Evolutionary conservation across 2,329 filamentous ascomycete species (phyloP), one percentile per base, ranked within the genome.

Genomic region (Anisogramma anomala): DNA sequence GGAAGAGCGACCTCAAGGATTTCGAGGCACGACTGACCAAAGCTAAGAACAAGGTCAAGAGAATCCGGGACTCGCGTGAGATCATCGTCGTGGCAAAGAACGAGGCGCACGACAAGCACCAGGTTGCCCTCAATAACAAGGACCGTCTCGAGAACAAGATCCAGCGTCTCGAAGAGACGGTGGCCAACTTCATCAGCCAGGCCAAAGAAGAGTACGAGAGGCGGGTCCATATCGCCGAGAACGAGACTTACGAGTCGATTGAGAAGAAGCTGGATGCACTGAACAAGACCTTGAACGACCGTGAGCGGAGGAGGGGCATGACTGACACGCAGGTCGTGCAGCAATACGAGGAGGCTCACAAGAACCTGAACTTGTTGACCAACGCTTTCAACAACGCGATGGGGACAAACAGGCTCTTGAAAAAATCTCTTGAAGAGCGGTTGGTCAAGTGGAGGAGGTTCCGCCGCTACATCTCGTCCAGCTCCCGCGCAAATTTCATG

Each of bases 401-500:
- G 14, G 53, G 58, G 23, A 58, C 68, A 4, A 58, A 67, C 22
- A 48, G 55, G 11, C 53, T 60, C 0, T 57, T 80, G 27, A 72
- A 73, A 51, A 53, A 67, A 23, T 77, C 86, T 1, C 73, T 94
- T 30, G 62, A 66, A 8, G 66, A 81, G 42, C 84, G 91, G 13
- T 72, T 84, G 42, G 65, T 70, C 20, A 79, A 86, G 51, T 98
- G 87, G 83, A 71, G 76, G 42, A 69, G 73, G 37, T 96, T 98
- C 61, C 82, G 89, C 53, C 74, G 79, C 19, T 76, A 79, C 51
- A 95, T 98, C 53, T 89, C 87, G 27, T 77, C 82, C n/a, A 77
- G 83, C 41, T 84, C 91, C 33, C 80, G 86, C 36, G 80, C 82
- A 39, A 85, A 84, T 47, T 98, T 98, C 61, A 81, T 76, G 39